phyloP scores from a whole-genome alignment of 1,284 basidiomycete species.

The Fomes fomentarius region DNA sequence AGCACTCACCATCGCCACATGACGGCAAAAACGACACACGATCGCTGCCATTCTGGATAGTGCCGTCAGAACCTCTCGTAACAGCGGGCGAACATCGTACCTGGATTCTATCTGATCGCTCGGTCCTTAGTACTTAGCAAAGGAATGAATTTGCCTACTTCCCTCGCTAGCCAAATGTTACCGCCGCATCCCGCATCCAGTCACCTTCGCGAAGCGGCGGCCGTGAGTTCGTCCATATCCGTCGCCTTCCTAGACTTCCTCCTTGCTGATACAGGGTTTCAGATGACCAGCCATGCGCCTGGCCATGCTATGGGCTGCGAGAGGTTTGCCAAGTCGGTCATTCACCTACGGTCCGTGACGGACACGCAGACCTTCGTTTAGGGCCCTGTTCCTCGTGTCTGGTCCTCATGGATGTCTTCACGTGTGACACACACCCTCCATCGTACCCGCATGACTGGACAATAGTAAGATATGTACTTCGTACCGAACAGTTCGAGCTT shows the following conservation, averaged over 20 bases:
- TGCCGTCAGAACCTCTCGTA: conserved; percentile 16
- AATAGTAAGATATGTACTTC: no score
- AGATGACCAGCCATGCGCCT: neutral
- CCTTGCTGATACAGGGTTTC: conserved; percentile 12
- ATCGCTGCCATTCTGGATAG: neutral
- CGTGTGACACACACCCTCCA: no score
- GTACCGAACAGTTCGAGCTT: no score
- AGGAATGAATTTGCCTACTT: no score
- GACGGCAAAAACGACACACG: neutral
- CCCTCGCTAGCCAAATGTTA: neutral
- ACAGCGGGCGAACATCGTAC: conserved; percentile 10
- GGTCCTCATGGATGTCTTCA: neutral
- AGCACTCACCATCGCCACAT: conserved; percentile 2
- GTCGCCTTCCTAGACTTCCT: neutral
- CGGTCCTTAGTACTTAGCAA: no score
- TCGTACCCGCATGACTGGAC: no score
- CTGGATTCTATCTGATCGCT: neutral
- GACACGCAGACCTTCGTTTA: neutral
- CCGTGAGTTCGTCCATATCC: conserved; percentile 3
- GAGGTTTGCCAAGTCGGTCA: no score
- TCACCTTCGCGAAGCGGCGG: conserved; percentile 5
- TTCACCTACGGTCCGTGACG: conserved; percentile 1
- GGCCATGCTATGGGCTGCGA: no score
- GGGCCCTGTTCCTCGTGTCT: neutral
- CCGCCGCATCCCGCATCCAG: neutral